Percentiles rank a stretch among this genome's conserved stretches.
Conservation (phyloP, 306 rosid genomes). For the Mimosa pudica region DNA sequence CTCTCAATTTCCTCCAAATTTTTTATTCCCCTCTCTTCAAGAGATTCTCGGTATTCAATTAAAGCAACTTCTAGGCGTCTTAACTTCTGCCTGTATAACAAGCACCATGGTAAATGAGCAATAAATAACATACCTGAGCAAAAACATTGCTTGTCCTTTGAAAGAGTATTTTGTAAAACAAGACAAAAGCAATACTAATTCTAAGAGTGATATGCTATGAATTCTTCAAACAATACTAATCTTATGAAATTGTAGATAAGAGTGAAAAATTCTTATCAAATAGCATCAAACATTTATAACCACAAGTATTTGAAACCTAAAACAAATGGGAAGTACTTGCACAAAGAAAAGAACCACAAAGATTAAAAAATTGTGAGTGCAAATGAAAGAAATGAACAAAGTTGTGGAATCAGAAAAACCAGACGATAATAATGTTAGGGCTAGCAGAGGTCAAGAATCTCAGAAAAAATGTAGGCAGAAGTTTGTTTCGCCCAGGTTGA, state of each 20-base stretch:
- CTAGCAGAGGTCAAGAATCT: background rate
- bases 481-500: background rate
- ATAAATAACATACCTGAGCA: background rate
- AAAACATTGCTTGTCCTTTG: background rate
- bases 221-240: background rate
- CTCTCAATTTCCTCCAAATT: slow-evolving; percentile 81
- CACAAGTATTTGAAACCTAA: background rate
- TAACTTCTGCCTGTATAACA: slow-evolving; percentile 78
- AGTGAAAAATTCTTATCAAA: too few relatives aligned
- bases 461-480: background rate
- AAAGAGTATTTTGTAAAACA: slow-evolving; percentile 24
- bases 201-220: background rate
- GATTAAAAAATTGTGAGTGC: background rate
- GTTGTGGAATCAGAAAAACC: background rate
- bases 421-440: background rate
- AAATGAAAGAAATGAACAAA: background rate
- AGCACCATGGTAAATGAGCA: slow-evolving; percentile 25
- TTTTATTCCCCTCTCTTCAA: slow-evolving; percentile 85
- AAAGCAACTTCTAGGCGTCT: slow-evolving; percentile 93
- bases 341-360: background rate
- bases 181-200: background rate
- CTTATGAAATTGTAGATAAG: too few relatives aligned
- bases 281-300: slow-evolving; percentile 1
- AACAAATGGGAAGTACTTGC: background rate
- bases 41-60: slow-evolving; percentile 94